Evolutionary conservation across 2,329 filamentous ascomycete species (phyloP), one percentile per base, ranked within the genome.

Genomic region (Acrocalymma vagum): DNA sequence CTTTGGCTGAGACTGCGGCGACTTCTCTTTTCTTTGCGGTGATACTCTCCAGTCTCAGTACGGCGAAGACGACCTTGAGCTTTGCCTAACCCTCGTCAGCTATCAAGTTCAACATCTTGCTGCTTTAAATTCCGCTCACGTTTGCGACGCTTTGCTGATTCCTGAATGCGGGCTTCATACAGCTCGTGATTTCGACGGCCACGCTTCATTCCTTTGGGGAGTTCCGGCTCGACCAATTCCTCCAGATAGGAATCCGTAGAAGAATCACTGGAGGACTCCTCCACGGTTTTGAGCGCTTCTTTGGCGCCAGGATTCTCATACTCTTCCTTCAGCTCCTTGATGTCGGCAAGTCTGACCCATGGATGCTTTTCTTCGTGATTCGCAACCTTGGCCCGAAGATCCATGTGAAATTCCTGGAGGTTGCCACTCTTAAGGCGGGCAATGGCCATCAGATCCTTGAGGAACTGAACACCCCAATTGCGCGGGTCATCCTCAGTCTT

Each of bases 401-500:
- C 58, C 2, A 20, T 35, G 6, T 67, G 62, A 17, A 67, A 64
- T 9, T 40, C 42, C 4, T 38, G 39, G 11, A 69, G 50, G 7
- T 65, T 45, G 2, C 55, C 56, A 3, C 48, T 50, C 24, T 55
- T 63, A 28, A 66, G 45, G 26, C 60, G 62, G 6, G 62, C 56
- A n/a, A 67, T 66, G 9, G 60, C 48, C 36, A 56, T 54, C 13
- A 67, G 48, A 14, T 64, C 58, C 33, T 64, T 65, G 34, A 69
- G 58, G n/a, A 69, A 66, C 37, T 67, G 63, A 10, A 67, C 62
- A 11, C 63, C 65, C 65, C 65, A 67, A 38, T 69, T 65, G 25
- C 65, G 63, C 5, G 62, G 55, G 28, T 69, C 63, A 20, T 66
- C 57, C 42, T 69, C 65, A 0, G 63, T 55, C 42, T 66, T 21